Conservation (phyloP, 768 basidiomycete species). For the Calocera viscosa region DNA sequence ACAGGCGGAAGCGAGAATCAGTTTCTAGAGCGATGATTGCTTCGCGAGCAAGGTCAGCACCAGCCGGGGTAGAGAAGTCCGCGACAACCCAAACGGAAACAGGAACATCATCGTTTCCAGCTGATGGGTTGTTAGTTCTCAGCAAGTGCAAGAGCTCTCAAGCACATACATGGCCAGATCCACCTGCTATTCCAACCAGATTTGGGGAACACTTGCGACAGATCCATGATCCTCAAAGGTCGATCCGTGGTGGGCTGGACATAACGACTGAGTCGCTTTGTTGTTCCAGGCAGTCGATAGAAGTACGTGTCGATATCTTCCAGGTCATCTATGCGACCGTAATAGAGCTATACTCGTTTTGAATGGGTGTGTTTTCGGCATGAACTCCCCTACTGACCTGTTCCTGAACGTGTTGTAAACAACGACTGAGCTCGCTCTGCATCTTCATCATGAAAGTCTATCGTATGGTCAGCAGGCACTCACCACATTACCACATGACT, state of each 20-base stretch:
- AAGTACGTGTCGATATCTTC: constrained; percentile 66
- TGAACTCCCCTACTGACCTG: constrained; percentile 35
- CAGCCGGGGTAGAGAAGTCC: constrained; percentile 57
- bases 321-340: constrained; percentile 34
- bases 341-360: constrained; percentile 38
- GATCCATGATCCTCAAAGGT: constrained; percentile 40
- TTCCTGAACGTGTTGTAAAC: constrained; percentile 61
- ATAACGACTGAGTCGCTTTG: constrained; percentile 57
- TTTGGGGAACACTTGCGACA: constrained; percentile 43
- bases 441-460: constrained; percentile 57
- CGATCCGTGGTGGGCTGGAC: constrained; percentile 46
- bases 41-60: constrained; percentile 47
- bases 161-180: constrained; percentile 48
- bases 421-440: constrained; percentile 45
- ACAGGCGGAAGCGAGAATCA: constrained; percentile 10
- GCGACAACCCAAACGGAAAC: constrained; percentile 49
- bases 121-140: background rate
- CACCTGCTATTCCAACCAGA: constrained; percentile 33
- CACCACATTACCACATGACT: constrained; percentile 21
- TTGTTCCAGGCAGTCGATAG: constrained; percentile 72
- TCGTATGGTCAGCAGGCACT: background rate
- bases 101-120: constrained; percentile 17
- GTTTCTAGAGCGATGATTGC: constrained; percentile 54
- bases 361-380: background rate
- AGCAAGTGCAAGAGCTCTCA: background rate